Conservation (phyloP, 176 grass and related monocot genomes). For the Oryza rufipogon region DNA sequence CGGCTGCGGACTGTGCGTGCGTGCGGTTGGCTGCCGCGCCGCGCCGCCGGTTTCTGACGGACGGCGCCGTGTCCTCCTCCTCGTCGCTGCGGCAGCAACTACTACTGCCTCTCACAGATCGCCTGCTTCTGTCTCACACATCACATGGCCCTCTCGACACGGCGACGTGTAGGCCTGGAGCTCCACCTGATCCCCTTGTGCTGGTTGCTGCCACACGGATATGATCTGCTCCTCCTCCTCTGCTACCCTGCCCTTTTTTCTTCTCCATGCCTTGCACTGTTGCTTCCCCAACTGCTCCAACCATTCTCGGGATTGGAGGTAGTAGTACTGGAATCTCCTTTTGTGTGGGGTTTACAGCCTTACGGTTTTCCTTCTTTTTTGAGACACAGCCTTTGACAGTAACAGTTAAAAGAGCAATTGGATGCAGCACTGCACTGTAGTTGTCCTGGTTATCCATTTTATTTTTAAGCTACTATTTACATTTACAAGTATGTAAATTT, state of each 20-base stretch:
- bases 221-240: not conserved
- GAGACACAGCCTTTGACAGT: too few species aligned
- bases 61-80: too few species aligned
- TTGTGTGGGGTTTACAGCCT: too few species aligned
- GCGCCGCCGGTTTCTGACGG: not conserved
- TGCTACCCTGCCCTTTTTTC: too few species aligned
- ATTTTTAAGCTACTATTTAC: too few species aligned
- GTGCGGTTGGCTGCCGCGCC: not conserved
- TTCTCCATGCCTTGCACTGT: slow-evolving; percentile 36
- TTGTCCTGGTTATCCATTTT: too few species aligned
- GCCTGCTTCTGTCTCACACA: not conserved
- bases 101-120: too few species aligned
- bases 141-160: not conserved
- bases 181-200: not conserved
- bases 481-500: too few species aligned
- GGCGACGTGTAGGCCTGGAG: slow-evolving; percentile 26
- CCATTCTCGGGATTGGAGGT: not conserved
- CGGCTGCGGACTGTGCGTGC: not conserved
- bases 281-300: not conserved
- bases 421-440: too few species aligned
- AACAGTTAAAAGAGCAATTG: too few species aligned
- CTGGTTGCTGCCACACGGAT: not conserved
- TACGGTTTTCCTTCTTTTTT: too few species aligned
- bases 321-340: not conserved
- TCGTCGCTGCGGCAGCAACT: too few species aligned